Conservation (phyloP, 345 rosid species). For the Murraya koenigii region DNA sequence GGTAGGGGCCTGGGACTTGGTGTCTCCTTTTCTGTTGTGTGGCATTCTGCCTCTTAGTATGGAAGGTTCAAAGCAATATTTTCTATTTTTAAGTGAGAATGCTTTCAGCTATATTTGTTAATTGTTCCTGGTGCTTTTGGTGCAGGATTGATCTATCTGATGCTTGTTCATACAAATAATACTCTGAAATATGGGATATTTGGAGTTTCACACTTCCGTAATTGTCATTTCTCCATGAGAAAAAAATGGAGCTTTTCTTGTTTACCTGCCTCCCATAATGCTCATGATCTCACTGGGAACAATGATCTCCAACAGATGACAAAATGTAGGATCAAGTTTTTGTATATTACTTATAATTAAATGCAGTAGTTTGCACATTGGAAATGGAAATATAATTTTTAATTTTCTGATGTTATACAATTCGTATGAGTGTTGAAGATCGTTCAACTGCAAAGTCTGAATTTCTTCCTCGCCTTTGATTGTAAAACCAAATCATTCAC, state of each 20-base stretch:
- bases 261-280: conserved; percentile 12
- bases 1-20: not conserved
- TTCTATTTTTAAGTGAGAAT: not conserved
- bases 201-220: conserved; percentile 31
- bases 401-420: not conserved
- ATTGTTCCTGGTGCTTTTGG: not conserved
- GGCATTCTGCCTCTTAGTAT: not conserved
- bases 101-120: not conserved
- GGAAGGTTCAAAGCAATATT: not conserved
- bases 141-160: conserved; percentile 37
- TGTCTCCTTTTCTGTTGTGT: not conserved
- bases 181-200: conserved; percentile 29
- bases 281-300: not conserved
- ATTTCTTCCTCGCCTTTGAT: not conserved
- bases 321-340: conserved; percentile 15
- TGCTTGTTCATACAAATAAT: conserved; percentile 22
- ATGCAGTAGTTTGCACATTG: not conserved
- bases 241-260: conserved; percentile 23
- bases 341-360: not conserved
- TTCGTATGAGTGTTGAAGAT: not conserved
- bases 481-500: not conserved
- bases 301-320: conserved; percentile 7
- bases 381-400: not conserved
- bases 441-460: not conserved
- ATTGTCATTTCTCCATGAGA: conserved; percentile 13